phyloP scores from a whole-genome alignment of 352 stramenopile genomes.

The Ophiocytium majus region DNA sequence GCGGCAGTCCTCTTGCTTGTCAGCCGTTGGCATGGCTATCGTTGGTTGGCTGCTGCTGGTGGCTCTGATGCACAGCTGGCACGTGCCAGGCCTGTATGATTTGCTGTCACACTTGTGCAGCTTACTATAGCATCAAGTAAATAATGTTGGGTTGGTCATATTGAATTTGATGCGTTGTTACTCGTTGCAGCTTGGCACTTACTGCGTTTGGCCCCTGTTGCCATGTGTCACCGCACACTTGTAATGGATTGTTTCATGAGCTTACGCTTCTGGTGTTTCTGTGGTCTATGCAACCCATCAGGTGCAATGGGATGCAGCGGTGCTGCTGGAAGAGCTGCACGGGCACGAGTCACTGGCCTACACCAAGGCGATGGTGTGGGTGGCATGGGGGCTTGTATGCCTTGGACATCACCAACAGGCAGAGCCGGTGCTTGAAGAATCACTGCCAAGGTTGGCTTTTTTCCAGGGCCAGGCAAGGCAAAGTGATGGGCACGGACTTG shows the following conservation, averaged over 20 bases:
- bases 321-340: background rate
- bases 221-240: background rate
- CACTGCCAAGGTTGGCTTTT: background rate
- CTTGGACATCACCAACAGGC: background rate
- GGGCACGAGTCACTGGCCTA: background rate
- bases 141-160: background rate
- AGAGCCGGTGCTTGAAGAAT: background rate
- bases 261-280: background rate
- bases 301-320: background rate
- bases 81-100: background rate
- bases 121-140: too few relatives aligned
- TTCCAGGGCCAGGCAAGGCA: background rate
- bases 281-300: background rate
- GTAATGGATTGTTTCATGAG: background rate
- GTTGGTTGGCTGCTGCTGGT: background rate
- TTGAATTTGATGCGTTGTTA: background rate
- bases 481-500: background rate
- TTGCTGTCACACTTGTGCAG: background rate
- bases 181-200: background rate
- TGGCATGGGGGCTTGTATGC: background rate
- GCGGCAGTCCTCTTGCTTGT: background rate
- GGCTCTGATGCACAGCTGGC: background rate
- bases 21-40: background rate
- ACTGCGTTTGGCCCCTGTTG: background rate
- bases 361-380: background rate